These are phyloP conservation scores for Poteriospumella lacustris DNA, from an alignment of 108 stramenopile species.

Conservation along the genomic window DNA sequence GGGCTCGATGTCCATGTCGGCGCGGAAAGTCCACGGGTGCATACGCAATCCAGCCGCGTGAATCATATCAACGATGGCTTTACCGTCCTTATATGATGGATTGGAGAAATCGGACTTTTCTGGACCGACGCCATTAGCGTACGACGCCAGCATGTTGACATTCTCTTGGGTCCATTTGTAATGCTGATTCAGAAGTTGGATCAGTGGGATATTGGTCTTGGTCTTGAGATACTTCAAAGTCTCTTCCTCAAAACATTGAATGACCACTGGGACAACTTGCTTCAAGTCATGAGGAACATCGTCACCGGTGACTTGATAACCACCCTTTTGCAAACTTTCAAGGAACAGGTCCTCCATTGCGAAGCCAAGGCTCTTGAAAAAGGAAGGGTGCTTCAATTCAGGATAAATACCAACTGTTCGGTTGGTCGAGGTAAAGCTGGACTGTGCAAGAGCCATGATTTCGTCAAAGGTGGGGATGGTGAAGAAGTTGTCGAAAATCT, in stretches of 20 bases:
- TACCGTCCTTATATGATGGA: not conserved
- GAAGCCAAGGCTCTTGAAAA: not conserved
- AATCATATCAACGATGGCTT: not conserved
- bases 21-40: slow-evolving; percentile 24
- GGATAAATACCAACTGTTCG: slow-evolving; percentile 28
- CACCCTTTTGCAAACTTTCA: not conserved
- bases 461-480: slow-evolving; percentile 60
- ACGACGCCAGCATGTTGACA: not conserved
- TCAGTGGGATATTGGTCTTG: not conserved
- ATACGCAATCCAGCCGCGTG: not conserved
- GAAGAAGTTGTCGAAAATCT: slow-evolving; percentile 56
- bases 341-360: slow-evolving; percentile 14
- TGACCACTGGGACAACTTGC: slow-evolving; percentile 4
- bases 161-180: not conserved
- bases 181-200: slow-evolving; percentile 10
- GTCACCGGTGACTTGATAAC: slow-evolving; percentile 12
- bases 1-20: not conserved
- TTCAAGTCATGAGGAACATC: no score
- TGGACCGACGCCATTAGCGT: not conserved
- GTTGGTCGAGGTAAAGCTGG: slow-evolving; percentile 51
- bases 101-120: not conserved
- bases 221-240: not conserved
- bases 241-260: slow-evolving; percentile 10
- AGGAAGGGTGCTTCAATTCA: slow-evolving; percentile 34
- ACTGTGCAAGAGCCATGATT: slow-evolving; percentile 55